Base-by-base conservation (phyloP, 306 rosid species). In the Oemleria cerasiformis region DNA sequence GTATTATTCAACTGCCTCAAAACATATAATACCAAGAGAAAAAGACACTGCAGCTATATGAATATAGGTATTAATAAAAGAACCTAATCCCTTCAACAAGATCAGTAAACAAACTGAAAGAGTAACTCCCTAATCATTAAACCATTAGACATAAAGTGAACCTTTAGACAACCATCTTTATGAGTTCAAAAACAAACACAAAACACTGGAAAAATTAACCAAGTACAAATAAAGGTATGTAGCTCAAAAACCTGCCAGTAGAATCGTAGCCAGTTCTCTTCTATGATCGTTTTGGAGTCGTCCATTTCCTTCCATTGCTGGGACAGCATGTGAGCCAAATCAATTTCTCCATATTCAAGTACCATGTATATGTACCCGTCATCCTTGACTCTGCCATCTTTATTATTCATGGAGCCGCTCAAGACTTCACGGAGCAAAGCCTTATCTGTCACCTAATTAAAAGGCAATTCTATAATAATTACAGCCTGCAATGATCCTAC, bases 311-410 rank as follows among this genome's bases (percentile, higher is more conserved):
- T 94, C 98, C 96, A 94, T 81, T 91, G 89, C 84, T 94, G 97
- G 55, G 95, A 91, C 65, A 94, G 92, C 98, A 94, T 94, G 85
- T 89, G 98, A 77, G 98, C 98, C 81, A 94, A 86, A 87, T 94
- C 98, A 50, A 94, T 91, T 88, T 94, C 97, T 50, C 98, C 98
- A 68, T 94, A 91, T 81, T 94, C 98, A 61, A 91, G 98, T 44
- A 94, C 96, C 98, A 94, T 94, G 88, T 89, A 94, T 74, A 94
- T 94, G 75, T 79, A 89, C 45, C 92, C 95, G 67, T 94, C 98
- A 73, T 91, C 95, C 84, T 85, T 94, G 82, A 94, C 98, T 77
- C 92, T 80, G 38, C 90, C 94, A 82, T 91, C 96, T 79, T 91
- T 94, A 77, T 76, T 85, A 81, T 77, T 83, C 67, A 83, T 73